phyloP scores from a whole-genome alignment of 345 rosid species.

The Ricinus communis region DNA sequence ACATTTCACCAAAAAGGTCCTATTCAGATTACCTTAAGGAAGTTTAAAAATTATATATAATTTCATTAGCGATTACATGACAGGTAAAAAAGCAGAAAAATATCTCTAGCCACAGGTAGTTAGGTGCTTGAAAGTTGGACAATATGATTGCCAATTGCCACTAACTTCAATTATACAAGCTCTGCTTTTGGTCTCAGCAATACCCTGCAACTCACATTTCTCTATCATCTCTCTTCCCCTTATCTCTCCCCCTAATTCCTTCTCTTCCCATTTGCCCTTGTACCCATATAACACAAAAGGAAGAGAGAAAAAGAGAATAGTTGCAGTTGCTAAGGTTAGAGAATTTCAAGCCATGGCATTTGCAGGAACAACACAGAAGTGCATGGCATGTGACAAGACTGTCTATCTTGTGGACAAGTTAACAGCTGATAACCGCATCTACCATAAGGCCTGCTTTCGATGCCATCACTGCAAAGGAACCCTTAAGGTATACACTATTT shows the following conservation, averaged over 20 bases:
- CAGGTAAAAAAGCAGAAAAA: background rate
- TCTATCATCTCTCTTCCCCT: conserved; percentile 17
- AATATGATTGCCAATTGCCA: conserved; percentile 37
- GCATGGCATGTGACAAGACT: conserved; percentile 98
- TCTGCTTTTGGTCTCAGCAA: conserved; percentile 37
- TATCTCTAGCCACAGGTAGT: conserved; percentile 22
- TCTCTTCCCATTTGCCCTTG: conserved; percentile 1
- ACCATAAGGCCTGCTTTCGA: conserved; percentile 94
- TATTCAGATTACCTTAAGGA: no score
- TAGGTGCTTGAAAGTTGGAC: conserved; percentile 33
- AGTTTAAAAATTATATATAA: no score
- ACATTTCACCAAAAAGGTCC: background rate
- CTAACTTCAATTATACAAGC: conserved; percentile 40
- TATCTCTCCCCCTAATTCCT: conserved; percentile 16
- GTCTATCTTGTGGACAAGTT: conserved; percentile 93
- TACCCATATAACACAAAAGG: background rate
- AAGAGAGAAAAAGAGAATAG: conserved; percentile 1
- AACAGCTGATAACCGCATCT: conserved; percentile 90
- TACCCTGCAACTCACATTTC: conserved; percentile 23
- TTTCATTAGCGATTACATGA: no score
- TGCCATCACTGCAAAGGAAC: conserved; percentile 99
- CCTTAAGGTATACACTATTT: conserved; percentile 60
- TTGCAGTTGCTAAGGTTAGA: background rate
- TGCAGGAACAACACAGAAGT: conserved; percentile 99
- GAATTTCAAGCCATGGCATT: conserved; percentile 64